Evolutionary conservation across 345 rosid species (phyloP).

Genomic region (Gossypium raimondii): DNA sequence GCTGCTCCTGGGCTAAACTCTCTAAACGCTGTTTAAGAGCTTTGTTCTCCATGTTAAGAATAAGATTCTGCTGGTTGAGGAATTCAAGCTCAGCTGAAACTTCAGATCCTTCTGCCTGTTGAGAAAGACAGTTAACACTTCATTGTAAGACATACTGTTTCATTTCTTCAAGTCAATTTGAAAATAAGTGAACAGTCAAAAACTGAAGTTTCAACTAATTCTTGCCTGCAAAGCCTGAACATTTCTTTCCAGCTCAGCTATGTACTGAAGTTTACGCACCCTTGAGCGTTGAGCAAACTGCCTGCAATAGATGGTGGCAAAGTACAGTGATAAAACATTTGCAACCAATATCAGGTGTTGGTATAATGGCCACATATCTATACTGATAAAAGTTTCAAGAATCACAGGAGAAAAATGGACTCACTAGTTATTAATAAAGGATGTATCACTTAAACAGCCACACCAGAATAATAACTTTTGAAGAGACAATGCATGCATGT

Average conservation of each 20-base stretch:
- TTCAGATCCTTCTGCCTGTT: conserved; percentile 78
- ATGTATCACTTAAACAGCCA: neutral
- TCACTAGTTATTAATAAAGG: neutral
- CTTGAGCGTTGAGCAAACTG: conserved; percentile 99
- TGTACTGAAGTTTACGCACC: conserved; percentile 96
- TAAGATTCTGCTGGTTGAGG: conserved; percentile 74
- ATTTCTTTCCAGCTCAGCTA: conserved; percentile 95
- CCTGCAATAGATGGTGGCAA: conserved; percentile 42
- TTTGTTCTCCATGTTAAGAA: conserved; percentile 86
- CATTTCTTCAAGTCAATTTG: neutral
- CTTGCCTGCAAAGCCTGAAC: conserved; percentile 93
- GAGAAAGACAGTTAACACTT: conserved; percentile 5
- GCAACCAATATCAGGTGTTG: neutral
- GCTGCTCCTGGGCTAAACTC: conserved; percentile 75
- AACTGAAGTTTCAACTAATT: conserved; percentile 13
- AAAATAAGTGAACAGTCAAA: neutral
- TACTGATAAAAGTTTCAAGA: neutral
- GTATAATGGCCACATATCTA: neutral
- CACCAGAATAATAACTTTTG: neutral
- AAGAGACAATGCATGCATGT: neutral
- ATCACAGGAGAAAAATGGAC: neutral
- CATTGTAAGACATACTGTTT: neutral
- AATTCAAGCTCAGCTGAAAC: conserved; percentile 88
- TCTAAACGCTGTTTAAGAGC: conserved; percentile 79
- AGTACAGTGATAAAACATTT: conserved; percentile 15